Conservation (phyloP, 805 yeast genomes). For the Suhomyces xylopsoci region DNA sequence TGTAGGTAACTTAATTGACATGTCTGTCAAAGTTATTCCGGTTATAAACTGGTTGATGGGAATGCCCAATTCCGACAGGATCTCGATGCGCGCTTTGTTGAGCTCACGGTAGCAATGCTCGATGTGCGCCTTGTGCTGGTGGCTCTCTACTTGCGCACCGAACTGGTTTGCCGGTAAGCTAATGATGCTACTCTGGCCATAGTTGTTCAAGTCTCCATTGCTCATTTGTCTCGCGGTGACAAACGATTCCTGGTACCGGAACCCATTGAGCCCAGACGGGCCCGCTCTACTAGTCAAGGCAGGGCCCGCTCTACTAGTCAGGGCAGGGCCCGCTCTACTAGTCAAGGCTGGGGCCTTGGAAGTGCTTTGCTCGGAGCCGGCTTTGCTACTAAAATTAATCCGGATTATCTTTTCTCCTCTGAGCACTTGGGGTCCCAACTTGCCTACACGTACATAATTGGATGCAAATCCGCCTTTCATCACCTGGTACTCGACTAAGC, state of each 20-base stretch:
- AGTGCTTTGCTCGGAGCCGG: background rate
- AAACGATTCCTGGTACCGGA: conserved; percentile 23
- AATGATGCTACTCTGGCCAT: conserved; percentile 11
- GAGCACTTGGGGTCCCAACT: conserved; percentile 49
- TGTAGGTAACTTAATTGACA: conserved; percentile 55
- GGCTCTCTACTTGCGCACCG: conserved; percentile 12
- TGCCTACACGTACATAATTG: conserved; percentile 67
- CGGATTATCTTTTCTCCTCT: conserved; percentile 42
- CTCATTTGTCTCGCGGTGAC: conserved; percentile 21
- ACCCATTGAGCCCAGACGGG: conserved; percentile 6
- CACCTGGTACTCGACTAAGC: conserved; percentile 67
- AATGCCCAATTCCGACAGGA: conserved; percentile 40
- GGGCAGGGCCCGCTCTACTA: background rate
- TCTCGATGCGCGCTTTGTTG: conserved; percentile 38
- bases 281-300: background rate
- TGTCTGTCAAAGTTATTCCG: conserved; percentile 44
- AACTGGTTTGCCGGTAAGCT: conserved; percentile 17
- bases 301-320: no score
- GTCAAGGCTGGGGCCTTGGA: background rate
- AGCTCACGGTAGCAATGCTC: conserved; percentile 34
- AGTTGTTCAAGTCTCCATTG: conserved; percentile 6
- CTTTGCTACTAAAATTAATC: conserved; percentile 46
- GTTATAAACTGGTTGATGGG: conserved; percentile 20
- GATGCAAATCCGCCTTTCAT: conserved; percentile 80
- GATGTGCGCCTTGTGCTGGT: conserved; percentile 19